Conservation (phyloP, 129 eudicot species). For the Saposhnikovia divaricata region DNA sequence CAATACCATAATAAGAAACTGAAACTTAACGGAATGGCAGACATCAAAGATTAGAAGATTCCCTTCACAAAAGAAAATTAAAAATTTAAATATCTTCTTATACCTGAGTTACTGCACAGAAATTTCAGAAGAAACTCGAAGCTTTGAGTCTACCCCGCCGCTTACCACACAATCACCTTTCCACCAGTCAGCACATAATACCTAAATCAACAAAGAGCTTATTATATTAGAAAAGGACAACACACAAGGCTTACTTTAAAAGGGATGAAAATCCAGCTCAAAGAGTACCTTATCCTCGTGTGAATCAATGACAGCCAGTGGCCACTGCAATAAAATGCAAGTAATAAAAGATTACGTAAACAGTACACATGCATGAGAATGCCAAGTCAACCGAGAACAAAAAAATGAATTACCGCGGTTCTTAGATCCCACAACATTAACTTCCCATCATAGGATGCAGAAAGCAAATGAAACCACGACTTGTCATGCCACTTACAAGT, state of each 20-base stretch:
- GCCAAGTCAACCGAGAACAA: background rate
- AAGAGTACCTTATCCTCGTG: conserved; percentile 82
- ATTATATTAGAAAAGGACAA: background rate
- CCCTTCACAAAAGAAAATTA: background rate
- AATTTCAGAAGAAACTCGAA: conserved; percentile 64
- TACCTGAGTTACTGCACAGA: conserved; percentile 51
- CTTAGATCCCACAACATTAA: conserved; percentile 97
- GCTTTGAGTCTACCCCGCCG: conserved; percentile 88
- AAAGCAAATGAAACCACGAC: conserved; percentile 83
- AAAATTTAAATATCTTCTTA: background rate
- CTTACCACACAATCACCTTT: conserved; percentile 69
- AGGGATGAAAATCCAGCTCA: background rate
- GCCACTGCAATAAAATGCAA: conserved; percentile 57
- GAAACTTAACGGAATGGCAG: background rate
- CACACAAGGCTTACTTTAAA: background rate
- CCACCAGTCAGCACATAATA: conserved; percentile 96
- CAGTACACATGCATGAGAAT: background rate
- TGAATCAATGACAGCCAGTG: conserved; percentile 68
- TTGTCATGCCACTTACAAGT: conserved; percentile 82
- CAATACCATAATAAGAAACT: background rate
- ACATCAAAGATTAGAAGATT: background rate
- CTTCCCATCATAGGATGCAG: conserved; percentile 94
- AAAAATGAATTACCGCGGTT: conserved; percentile 52
- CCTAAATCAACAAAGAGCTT: conserved; percentile 32
- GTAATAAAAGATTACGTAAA: conserved; percentile 4